Evolutionary conservation across 2,329 filamentous ascomycete species (phyloP).

Genomic region (Penicillium sp.): DNA sequence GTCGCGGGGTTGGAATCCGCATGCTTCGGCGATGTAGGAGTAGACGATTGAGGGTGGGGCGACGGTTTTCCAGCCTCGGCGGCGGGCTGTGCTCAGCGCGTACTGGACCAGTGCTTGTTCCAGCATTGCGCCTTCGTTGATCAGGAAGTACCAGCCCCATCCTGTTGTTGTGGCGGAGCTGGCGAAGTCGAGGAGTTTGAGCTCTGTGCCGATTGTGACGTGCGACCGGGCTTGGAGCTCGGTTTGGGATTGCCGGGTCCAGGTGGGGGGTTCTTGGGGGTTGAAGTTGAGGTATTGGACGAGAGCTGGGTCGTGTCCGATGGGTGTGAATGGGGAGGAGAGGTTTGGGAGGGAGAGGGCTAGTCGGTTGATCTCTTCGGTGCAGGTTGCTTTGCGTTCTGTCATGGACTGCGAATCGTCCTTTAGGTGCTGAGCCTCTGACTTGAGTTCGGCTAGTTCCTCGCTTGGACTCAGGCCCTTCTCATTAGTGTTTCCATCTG

Average conservation of each 20-base stretch:
- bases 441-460: slow-evolving; percentile 32
- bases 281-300: slow-evolving; percentile 78
- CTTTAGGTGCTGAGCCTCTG: slow-evolving; percentile 43
- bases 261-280: slow-evolving; percentile 46
- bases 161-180: slow-evolving; percentile 78
- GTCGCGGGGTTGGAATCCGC: slow-evolving; percentile 92
- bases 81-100: slow-evolving; percentile 70
- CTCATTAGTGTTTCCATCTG: not conserved
- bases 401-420: slow-evolving; percentile 36
- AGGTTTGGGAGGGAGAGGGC: slow-evolving; percentile 83
- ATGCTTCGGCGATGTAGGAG: slow-evolving; percentile 82
- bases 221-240: slow-evolving; percentile 60
- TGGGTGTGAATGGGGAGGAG: slow-evolving; percentile 73
- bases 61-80: slow-evolving; percentile 74
- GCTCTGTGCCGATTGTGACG: slow-evolving; percentile 78
- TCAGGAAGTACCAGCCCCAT: slow-evolving; percentile 97
- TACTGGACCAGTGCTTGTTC: slow-evolving; percentile 93
- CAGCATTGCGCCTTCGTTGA: slow-evolving; percentile 88
- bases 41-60: slow-evolving; percentile 90
- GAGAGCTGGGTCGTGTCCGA: slow-evolving; percentile 63
- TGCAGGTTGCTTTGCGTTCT: slow-evolving; percentile 36
- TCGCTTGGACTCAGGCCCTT: slow-evolving; percentile 6
- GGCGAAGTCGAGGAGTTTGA: slow-evolving; percentile 89
- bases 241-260: slow-evolving; percentile 23
- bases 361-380: slow-evolving; percentile 67